Base-by-base conservation (phyloP, 2,329 filamentous ascomycete species). In the Neophaeococcomyces mojaviensis region DNA sequence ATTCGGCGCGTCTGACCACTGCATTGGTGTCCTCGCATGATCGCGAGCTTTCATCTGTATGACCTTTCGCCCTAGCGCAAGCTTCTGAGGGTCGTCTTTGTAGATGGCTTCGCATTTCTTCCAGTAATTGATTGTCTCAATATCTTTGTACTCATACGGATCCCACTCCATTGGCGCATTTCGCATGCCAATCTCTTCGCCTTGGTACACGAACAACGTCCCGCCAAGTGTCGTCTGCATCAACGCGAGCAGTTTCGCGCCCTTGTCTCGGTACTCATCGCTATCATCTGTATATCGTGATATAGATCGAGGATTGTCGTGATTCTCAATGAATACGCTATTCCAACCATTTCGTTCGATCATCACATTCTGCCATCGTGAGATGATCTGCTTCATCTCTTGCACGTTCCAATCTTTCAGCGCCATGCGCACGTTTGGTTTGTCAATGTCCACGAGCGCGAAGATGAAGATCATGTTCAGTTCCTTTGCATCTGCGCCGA, bases 181-280 rank as follows among this genome's bases (percentile, higher is more conserved):
- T 28, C 72, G 68, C 76, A 83, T 82, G 15, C 79, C 81, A 28
- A 84, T 68, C 62, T 85, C 81, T 58, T 85, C 79, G 10, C 81
- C 81, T 59, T 84, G 81, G 58, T 82, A 84, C n/a, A 84, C 64
- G 56, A 81, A 84, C 0, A 79, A 69, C 0, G 81, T 83, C 13
- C 81, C 81, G 2, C 75, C 70, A 51, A 60, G 48, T 6, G 59
- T 61, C 10, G 59, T 60, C 43, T 61, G 52, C 64, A 73, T 75
- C 48, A 70, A 56, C 4, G 68, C 68, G 20, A 70, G 62, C 52
- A 72, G 62, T 54, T 70, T 77, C 39, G 64, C 70, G 51, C 64
- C 68, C 46, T 69, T 61, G 53, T 69, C 67, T 24, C 68, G 65
- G 53, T 63, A 68, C 53, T 64, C 56, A 34, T 72, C 69, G 9